Evolutionary conservation across 306 rosid genomes (phyloP).

Genomic region (Vigna mungo): DNA sequence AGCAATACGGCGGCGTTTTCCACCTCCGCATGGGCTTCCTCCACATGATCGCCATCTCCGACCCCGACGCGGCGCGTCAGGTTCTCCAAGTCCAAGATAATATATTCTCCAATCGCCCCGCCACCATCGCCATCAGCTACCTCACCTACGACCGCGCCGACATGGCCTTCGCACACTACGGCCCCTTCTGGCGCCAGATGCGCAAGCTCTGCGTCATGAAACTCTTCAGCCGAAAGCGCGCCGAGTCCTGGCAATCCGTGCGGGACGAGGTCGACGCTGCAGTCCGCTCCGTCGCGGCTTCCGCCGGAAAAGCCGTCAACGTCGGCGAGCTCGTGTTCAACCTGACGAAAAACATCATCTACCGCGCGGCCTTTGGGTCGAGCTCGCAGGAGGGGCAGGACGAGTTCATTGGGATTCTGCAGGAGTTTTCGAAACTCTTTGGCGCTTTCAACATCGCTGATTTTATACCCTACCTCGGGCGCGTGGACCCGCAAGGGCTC

Average conservation of each 20-base stretch:
- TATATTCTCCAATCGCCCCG: constrained; percentile 82
- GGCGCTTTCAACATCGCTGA: constrained; percentile 85
- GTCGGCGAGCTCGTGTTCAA: constrained; percentile 71
- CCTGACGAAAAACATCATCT: constrained; percentile 68
- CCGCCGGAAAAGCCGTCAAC: constrained; percentile 55
- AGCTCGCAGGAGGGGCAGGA: constrained; percentile 69
- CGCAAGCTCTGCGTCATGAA: constrained; percentile 84
- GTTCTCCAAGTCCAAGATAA: constrained; percentile 83
- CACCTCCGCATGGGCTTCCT: constrained; percentile 80
- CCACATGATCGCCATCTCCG: constrained; percentile 75
- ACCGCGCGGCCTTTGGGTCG: constrained; percentile 84
- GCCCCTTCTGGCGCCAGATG: constrained; percentile 97
- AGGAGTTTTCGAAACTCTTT: constrained; percentile 84
- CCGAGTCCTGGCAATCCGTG: constrained; percentile 86
- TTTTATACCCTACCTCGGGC: constrained; percentile 65
- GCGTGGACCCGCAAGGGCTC: constrained; percentile 76
- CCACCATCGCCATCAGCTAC: constrained; percentile 84
- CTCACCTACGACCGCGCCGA: constrained; percentile 86
- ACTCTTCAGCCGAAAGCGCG: constrained; percentile 82
- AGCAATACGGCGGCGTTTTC: constrained; percentile 73
- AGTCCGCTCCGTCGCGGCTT: constrained; percentile 33
- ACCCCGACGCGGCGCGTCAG: constrained; percentile 68
- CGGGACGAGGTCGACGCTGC: constrained; percentile 72
- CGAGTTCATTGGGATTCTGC: constrained; percentile 73
- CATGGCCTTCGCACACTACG: constrained; percentile 96